Percentiles rank a stretch among this genome's conserved stretches.
phyloP scores from a whole-genome alignment of 257 asterid species.

The Solanum dulcamara region DNA sequence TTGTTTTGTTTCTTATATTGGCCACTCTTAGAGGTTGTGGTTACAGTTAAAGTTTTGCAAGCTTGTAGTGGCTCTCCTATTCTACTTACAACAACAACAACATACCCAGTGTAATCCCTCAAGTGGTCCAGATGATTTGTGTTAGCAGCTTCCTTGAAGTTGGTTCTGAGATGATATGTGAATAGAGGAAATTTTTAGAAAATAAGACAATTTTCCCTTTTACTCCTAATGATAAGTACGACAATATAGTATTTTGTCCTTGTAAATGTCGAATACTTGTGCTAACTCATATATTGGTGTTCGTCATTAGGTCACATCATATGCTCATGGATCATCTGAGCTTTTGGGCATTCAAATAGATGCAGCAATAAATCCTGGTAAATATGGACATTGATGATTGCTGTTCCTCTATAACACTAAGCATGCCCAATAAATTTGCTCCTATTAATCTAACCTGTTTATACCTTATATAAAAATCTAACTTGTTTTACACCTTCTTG shows the following conservation, averaged over 20 bases:
- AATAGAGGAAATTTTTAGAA: background rate
- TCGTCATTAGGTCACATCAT: conserved; percentile 74
- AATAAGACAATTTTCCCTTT: background rate
- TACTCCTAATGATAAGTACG: background rate
- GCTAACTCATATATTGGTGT: conserved; percentile 6
- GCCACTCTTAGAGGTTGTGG: background rate
- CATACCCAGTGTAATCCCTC: background rate
- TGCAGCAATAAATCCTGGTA: conserved; percentile 98
- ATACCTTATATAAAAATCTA: background rate
- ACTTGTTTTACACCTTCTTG: background rate
- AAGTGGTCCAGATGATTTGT: background rate
- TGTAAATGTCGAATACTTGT: background rate
- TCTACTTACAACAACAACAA: background rate
- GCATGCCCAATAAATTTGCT: background rate
- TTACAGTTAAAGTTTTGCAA: background rate
- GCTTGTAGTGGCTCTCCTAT: background rate
- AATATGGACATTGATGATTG: background rate
- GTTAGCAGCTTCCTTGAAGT: background rate
- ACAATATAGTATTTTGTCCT: background rate
- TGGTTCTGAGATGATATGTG: background rate
- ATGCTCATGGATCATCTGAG: conserved; percentile 98
- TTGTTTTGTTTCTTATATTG: background rate
- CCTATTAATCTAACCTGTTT: background rate
- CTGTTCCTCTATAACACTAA: background rate
- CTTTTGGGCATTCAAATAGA: conserved; percentile 97